These are phyloP conservation scores for Cyphellophora attinorum DNA, from an alignment of 2,329 filamentous ascomycete species.

Conservation along the genomic window DNA sequence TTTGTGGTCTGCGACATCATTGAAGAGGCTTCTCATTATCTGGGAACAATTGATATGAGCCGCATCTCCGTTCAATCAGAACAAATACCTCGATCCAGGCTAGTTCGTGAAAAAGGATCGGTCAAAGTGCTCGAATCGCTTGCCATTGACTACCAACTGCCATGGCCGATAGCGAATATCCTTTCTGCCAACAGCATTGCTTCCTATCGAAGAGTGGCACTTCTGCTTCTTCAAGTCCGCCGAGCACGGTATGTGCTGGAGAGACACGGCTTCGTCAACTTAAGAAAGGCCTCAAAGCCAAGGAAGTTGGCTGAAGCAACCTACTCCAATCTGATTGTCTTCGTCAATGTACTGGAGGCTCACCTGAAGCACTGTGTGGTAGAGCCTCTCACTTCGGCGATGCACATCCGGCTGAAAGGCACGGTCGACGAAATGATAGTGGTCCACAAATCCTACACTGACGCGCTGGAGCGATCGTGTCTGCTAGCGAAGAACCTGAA, in stretches of 20 bases:
- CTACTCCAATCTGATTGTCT: conserved; percentile 66
- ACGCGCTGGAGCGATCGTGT: conserved; percentile 55
- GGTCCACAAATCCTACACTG: conserved; percentile 56
- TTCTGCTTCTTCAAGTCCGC: conserved; percentile 67
- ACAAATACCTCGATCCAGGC: conserved; percentile 5
- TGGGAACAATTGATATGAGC: conserved; percentile 47
- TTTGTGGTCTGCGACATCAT: conserved; percentile 72
- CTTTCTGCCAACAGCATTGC: conserved; percentile 55
- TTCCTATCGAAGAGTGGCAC: conserved; percentile 64
- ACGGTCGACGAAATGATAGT: conserved; percentile 76
- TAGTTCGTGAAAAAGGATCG: conserved; percentile 40
- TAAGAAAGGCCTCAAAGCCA: conserved; percentile 16
- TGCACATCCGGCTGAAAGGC: conserved; percentile 49
- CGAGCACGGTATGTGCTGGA: conserved; percentile 61
- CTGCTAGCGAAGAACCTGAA: conserved; percentile 55
- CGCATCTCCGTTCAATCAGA: conserved; percentile 50
- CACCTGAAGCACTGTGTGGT: conserved; percentile 70
- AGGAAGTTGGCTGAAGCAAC: conserved; percentile 33
- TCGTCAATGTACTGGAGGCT: conserved; percentile 62
- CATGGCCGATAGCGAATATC: conserved; percentile 61
- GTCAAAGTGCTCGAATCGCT: conserved; percentile 55
- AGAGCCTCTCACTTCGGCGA: conserved; percentile 45
- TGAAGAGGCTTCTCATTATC: conserved; percentile 56
- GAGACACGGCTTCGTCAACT: conserved; percentile 28
- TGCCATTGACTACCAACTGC: conserved; percentile 58